Percentiles rank a stretch among this genome's conserved stretches.
phyloP scores from a whole-genome alignment of 2,329 filamentous ascomycete species.

The Penicillium aurantiogriseum region DNA sequence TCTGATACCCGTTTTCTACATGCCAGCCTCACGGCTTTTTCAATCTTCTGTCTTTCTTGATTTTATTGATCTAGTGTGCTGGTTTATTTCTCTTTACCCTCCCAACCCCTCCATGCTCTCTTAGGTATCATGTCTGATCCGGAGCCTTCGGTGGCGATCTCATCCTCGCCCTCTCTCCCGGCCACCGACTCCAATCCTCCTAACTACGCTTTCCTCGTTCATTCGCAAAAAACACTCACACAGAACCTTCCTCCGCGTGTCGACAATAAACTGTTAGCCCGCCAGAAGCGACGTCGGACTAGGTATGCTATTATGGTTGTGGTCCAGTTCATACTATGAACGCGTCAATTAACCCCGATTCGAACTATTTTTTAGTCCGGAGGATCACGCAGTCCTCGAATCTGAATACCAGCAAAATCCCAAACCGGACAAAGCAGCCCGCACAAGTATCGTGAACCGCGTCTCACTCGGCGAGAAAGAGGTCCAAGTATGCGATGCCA shows the following conservation, averaged over 20 bases:
- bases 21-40: constrained; percentile 20
- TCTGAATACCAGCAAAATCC: constrained; percentile 79
- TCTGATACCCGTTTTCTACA: constrained; percentile 25
- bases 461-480: constrained; percentile 93
- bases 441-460: constrained; percentile 77
- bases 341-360: constrained; percentile 19
- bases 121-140: constrained; percentile 37
- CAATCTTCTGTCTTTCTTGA: constrained; percentile 4
- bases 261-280: constrained; percentile 59
- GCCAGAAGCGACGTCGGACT: constrained; percentile 61
- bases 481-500: constrained; percentile 70
- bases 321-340: constrained; percentile 8
- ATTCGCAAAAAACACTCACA: constrained; percentile 57
- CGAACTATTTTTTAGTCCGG: constrained; percentile 57
- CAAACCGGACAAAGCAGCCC: constrained; percentile 87
- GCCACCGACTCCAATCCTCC: constrained; percentile 34
- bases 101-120: constrained; percentile 15
- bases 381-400: constrained; percentile 87
- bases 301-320: constrained; percentile 47
- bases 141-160: constrained; percentile 33
- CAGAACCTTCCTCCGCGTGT: constrained; percentile 57
- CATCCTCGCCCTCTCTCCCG: constrained; percentile 36
- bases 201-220: constrained; percentile 58
- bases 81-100: constrained; percentile 11
- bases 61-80: constrained; percentile 10